Base-by-base conservation (phyloP, 371 early-diverging fungal species). In the Coemansia sp. region DNA sequence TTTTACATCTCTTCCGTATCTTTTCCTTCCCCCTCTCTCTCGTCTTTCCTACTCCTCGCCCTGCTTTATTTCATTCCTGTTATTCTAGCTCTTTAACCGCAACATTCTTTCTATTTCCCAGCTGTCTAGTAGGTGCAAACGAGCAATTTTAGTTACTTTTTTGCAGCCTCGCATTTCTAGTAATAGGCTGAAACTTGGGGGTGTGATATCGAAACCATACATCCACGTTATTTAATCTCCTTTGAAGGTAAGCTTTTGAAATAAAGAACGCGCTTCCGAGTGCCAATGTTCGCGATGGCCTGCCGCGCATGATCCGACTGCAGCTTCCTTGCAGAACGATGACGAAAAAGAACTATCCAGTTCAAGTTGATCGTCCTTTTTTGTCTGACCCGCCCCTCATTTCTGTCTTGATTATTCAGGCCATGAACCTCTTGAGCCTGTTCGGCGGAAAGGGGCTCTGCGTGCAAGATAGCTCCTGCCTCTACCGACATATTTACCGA, bases 241-340 rank as follows among this genome's bases (percentile, higher is more conserved):
- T 42, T 42, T 42, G 42, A 42, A 42, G 42, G 42, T 42, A 42
- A 42, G 42, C 42, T 16, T 42, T 42, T 40, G 40, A 40, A 40
- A 42, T 16, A 16, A 3, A 4, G 5, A 13, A 42, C 42, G 3
- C 42, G 42, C 42, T 42, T 16, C 34, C 8, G 34, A 34, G 34
- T 34, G 34, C 34, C 34, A 34, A 34, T 34, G 34, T 34, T 34
- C 34, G 34, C 34, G 34, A 34, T 34, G 29, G 29, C 29, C 29
- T 27, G 29, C 29, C 5, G 34, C 34, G 8, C 8, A 34, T 34
- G 29, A 24, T 5, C 26, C 6, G 27, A 27, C 16, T 31, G 22
- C 54, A 29, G 54, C 54, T 54, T 54, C 54, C 54, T 54, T 54
- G 54, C 54, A 54, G 54, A 16, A 24, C 16, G 54, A 54, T 54